Evolutionary conservation across 1,284 basidiomycete genomes (phyloP).

Genomic region (Inonotus hispidus): DNA sequence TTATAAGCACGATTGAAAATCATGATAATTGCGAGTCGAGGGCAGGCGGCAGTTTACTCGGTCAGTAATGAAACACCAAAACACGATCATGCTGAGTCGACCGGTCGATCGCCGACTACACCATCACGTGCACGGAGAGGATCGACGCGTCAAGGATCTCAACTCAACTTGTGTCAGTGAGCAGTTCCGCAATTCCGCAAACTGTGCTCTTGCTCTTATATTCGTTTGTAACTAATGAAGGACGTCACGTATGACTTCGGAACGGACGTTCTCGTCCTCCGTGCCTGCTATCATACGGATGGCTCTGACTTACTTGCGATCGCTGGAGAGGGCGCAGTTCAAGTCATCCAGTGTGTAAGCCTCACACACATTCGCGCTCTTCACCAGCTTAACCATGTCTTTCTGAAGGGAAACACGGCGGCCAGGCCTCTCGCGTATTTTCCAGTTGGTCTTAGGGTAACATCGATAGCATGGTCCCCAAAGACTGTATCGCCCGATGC

Average conservation of each 20-base stretch:
- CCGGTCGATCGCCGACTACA: not conserved
- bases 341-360: constrained; percentile 60
- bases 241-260: constrained; percentile 3
- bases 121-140: not conserved
- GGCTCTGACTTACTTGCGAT: constrained; percentile 64
- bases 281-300: constrained; percentile 57
- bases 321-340: constrained; percentile 64
- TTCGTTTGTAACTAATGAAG: not conserved
- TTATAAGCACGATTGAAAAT: not conserved
- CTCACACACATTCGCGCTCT: constrained; percentile 12
- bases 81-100: too few relatives aligned
- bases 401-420: constrained; percentile 33
- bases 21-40: not conserved
- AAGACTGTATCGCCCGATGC: constrained; percentile 57
- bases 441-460: constrained; percentile 63
- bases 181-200: not conserved
- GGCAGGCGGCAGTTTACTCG: not conserved
- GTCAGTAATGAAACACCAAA: too few relatives aligned
- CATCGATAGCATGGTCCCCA: constrained; percentile 75
- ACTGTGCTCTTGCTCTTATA: not conserved
- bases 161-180: not conserved
- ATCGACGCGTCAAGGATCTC: not conserved
- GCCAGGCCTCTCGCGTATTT: constrained; percentile 58
- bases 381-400: constrained; percentile 9
- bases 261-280: constrained; percentile 62